Evolutionary conservation across 768 basidiomycete genomes (phyloP), one percentile per base, ranked within the genome.

Genomic region (Heimioporus sp.): DNA sequence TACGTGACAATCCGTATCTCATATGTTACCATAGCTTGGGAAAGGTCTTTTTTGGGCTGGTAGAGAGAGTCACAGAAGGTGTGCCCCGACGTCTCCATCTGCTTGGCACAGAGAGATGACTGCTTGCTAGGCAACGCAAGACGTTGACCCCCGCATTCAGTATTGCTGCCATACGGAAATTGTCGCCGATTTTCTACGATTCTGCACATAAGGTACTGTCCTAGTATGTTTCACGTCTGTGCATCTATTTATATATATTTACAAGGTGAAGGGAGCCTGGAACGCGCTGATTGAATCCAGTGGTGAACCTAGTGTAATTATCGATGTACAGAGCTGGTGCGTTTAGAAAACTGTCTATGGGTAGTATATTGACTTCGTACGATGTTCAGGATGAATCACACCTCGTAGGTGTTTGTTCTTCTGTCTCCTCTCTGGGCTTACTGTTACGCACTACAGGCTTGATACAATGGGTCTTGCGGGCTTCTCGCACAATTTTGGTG

Each of bases 381-480:
- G 12, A 35, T 13, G 31, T 44, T 19, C 41, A 63, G 63, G 71
- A 69, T 70, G 71, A 72, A 71, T 44, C 46, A 64, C 32, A 49
- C 72, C 7, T 71, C 71, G 70, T 71, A 49, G 15, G 68, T 2
- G 19, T 13, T 38, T 15, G 31, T 16, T 28, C n/a, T 4, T 30
- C 20, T 19, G 1, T 34, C 30, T 1, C 24, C 3, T 11, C n/a
- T 45, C 30, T 30, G 11, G 2, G 35, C 16, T 6, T 12, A 16
- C 13, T 16, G 16, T 35, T 7, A 5, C 16, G 16, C 35, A 35
- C 35, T 3, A 13, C 24, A 82, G 81, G 9, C 67, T 85, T 9
- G 83, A 85, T 57, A 73, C 75, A 3, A 73, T 85, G 39, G 82
- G 82, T 17, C 78, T 83, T 35, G 81, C 81, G 10, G 82, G 81